Base-by-base conservation (phyloP, 768 basidiomycete genomes). In the Podaxis mareebaensis region DNA sequence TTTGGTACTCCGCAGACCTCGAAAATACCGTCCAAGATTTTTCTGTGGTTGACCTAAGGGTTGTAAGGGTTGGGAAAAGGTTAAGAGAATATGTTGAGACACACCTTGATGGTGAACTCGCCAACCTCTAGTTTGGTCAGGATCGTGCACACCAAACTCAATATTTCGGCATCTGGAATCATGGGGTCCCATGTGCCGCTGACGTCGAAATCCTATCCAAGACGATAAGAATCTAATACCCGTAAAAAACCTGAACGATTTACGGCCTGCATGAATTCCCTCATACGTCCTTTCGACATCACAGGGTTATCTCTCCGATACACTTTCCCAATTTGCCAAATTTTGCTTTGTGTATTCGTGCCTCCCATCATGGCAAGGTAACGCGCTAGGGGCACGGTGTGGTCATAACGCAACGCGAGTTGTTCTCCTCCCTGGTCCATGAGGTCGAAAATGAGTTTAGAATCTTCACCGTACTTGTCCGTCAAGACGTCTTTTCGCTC, bases 321-420 rank as follows among this genome's bases (percentile, higher is more conserved):
- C 20, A 99, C 97, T 77, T 99, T 99, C n/a, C 95, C 96, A 56
- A 99, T 89, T 75, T 99, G 97, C 89, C 95, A 99, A 13, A 98
- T 74, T 77, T 99, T 99, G 65, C 88, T 79, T 67, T 88, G 87
- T 5, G 83, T 78, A 68, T 75, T 84, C 66, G 82, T 89, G n/a
- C 86, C 87, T n/a, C 93, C 91, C 63, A 87, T 87, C 95, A 99
- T 99, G 28, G 97, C 96, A 17, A 99, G 80, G 75, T 94, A 96
- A 36, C 97, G 82, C 22, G 96, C 97, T 48, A 99, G 89, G 4
- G 97, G 97, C 26, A 99, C 96, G 24, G 96, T 99, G 71, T 99
- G 90, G 73, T 99, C 96, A 71, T 99, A 99, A 59, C 97, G 81
- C 68, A 99, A 77, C 11, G 94, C 93, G 57, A 98, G 89, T 70